Base-by-base conservation (phyloP, 345 rosid species). In the Sisymbrium altissimum region DNA sequence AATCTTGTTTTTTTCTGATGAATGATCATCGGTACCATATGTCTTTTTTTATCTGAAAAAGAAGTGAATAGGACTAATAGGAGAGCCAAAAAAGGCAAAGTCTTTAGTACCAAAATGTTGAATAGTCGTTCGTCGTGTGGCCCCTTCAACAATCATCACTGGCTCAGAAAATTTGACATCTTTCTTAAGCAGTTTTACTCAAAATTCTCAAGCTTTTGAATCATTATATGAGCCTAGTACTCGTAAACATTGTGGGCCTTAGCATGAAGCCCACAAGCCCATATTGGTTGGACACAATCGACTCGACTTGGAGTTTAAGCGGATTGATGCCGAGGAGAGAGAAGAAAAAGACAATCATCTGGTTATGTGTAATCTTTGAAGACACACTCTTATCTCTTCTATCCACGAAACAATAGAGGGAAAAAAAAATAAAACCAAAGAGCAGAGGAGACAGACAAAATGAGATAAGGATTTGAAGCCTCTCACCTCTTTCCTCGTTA, bases 401-500 rank as follows among this genome's bases (percentile, higher is more conserved):
- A 66, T 73, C 67, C 67, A 74, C 59, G 15, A 65, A 52, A 10
- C 40, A 9, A 18, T 56, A 73, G 66, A 44, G 78, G 50, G 54
- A 40, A 39, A 49, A 39, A 36, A 5, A 59, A 0, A 27, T 2
- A 53, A 32, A 44, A 21, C 5, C 21, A 50, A 35, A 73, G 5
- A 15, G 2, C 56, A 12, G 14, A 56, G 44, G 44, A 67, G 36
- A 54, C 58, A 46, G 29, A 52, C 29, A 38, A 59, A 40, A 75
- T 50, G 79, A 68, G 79, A 75, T 75, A 75, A 75, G 74, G 49
- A 43, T 75, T 74, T 66, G 40, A 74, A 66, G 78, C 60, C 71
- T 65, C 72, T 73, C 78, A 55, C 66, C 64, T 2, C 35, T 53
- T 11, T 55, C 7, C 21, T 54, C 0, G 39, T 72, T 53, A 10